Evolutionary conservation across 169 alveolate genomes (phyloP).

Genomic region (Plasmodium blacklocki): DNA sequence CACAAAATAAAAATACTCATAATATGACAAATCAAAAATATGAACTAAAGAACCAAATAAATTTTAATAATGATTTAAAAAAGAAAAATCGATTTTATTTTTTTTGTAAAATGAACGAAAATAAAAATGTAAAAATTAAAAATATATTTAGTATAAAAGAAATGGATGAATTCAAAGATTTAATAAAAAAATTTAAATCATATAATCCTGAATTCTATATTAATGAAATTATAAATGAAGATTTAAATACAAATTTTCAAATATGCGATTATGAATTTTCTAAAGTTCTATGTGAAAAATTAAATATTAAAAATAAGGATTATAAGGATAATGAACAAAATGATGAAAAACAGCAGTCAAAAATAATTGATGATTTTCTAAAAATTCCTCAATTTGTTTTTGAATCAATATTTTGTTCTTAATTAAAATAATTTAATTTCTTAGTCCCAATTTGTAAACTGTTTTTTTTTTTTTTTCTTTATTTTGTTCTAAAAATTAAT

Average conservation of each 20-base stretch:
- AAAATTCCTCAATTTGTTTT: slow-evolving; percentile 62
- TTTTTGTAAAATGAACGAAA: slow-evolving; percentile 64
- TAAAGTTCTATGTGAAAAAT: slow-evolving; percentile 30
- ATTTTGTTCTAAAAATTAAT: no score
- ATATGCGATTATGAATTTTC: slow-evolving; percentile 32
- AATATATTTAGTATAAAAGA: slow-evolving; percentile 43
- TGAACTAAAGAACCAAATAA: slow-evolving; percentile 40
- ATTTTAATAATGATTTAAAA: slow-evolving; percentile 72
- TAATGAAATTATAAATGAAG: slow-evolving; percentile 56
- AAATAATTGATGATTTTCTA: slow-evolving; percentile 10
- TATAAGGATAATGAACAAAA: background rate
- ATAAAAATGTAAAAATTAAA: background rate
- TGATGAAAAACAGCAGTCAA: slow-evolving; percentile 2
- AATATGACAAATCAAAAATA: slow-evolving; percentile 13
- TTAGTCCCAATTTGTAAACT: no score
- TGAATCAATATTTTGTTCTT: slow-evolving; percentile 37
- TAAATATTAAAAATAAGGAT: slow-evolving; percentile 42
- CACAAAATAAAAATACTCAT: slow-evolving; percentile 1
- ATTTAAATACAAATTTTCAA: slow-evolving; percentile 42
- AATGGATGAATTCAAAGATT: slow-evolving; percentile 41
- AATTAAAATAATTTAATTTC: slow-evolving; percentile 1
- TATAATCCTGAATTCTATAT: slow-evolving; percentile 43
- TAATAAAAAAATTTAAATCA: slow-evolving; percentile 26
- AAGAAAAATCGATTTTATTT: slow-evolving; percentile 63
- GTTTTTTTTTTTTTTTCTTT: no score